Evolutionary conservation across 78 protist genomes (phyloP), one percentile per base, ranked within the genome.

Genomic region (Tieghemostelium lacteum): DNA sequence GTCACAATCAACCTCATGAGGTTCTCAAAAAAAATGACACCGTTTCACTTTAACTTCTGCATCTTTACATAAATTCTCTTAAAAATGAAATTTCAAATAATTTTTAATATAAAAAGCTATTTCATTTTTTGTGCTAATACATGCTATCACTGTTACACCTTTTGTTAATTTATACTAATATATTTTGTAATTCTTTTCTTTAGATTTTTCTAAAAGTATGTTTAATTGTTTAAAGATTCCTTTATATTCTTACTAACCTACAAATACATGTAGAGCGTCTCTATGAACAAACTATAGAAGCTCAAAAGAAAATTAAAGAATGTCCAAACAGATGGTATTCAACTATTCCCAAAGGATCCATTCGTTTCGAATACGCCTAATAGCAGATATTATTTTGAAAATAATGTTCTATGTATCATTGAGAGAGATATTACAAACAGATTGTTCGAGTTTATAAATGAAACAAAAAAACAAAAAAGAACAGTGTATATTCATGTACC

Each of bases 1-100:
- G 97, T 24, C 98, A 97, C 95, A 95, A 96, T 86, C 93, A 78
- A 66, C 63, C 65, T 40, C 57, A 94, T 37, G 94, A 96, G 97
- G 88, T 96, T 2, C 86, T 86, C 26, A 83, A 40, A 39, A 75
- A 72, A 55, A 78, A 92, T 52, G 86, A 85, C 57, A 62, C 87
- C 4, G 89, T 92, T n/a, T 63, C n/a, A 60, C 0, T 0, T n/a
- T 14, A 60, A 29, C 37, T n/a, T 16, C 10, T 29, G 39, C 24
- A 29, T 60, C 66, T 29, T 3, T 57, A 26, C 6, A 10, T 45
- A 10, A 45, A 45, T 12, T 45, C 6, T 10, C 10, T 45, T 45
- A 45, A 45, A 45, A 12, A 45, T 12, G 10, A n/a, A n/a, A n/a
- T n/a, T n/a, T n/a, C n/a, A n/a, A n/a, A n/a, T n/a, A n/a, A n/a